Evolutionary conservation across 2,329 filamentous ascomycete genomes (phyloP).

Genomic region (Alternaria sp.): DNA sequence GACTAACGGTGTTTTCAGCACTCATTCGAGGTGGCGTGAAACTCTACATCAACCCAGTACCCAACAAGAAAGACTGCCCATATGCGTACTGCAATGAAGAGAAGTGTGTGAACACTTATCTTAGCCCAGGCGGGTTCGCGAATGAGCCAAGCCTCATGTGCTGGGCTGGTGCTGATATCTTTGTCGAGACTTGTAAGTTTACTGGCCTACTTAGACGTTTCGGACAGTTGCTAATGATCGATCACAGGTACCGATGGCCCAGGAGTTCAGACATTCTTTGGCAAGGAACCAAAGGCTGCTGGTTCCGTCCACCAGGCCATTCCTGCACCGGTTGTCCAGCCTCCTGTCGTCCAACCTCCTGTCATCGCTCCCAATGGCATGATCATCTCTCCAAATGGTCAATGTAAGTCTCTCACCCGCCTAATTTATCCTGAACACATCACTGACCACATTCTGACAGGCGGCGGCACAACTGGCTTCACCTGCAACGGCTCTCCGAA

Average conservation of each 20-base stretch:
- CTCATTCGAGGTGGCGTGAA: slow-evolving; percentile 28
- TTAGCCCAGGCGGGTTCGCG: slow-evolving; percentile 16
- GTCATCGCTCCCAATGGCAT: background rate
- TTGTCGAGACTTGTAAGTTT: slow-evolving; percentile 24
- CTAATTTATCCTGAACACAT: background rate
- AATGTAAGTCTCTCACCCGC: background rate
- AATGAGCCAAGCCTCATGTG: slow-evolving; percentile 29
- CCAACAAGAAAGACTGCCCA: slow-evolving; percentile 2
- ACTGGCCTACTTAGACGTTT: no score
- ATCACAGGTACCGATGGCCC: slow-evolving; percentile 12
- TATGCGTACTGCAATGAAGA: slow-evolving; percentile 13
- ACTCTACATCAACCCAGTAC: slow-evolving; percentile 9
- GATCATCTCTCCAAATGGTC: background rate
- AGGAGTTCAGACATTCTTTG: slow-evolving; percentile 11
- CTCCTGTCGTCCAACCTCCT: background rate
- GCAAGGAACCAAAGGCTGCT: background rate
- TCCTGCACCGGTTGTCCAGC: background rate
- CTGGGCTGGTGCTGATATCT: slow-evolving; percentile 22
- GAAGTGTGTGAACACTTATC: slow-evolving; percentile 23
- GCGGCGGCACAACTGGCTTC: background rate
- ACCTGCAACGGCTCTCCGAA: slow-evolving; percentile 1
- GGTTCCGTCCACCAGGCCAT: background rate
- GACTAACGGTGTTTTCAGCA: background rate
- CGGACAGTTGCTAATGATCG: background rate
- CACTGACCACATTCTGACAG: background rate